Conservation (phyloP, 441 rosid species). For the Populus trichocarpa region DNA sequence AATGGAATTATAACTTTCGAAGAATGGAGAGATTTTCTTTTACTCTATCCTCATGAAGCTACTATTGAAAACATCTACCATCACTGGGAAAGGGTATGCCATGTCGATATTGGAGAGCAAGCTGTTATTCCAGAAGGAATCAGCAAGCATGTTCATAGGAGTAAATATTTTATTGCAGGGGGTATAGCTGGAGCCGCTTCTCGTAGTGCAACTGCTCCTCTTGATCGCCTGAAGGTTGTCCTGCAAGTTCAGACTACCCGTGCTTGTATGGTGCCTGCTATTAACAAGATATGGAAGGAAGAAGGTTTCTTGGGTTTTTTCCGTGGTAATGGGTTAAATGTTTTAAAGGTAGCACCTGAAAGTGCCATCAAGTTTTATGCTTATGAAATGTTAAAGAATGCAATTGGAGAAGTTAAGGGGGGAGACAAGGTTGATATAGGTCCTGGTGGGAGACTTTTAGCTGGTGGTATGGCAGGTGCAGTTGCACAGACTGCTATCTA, state of each 20-base stretch:
- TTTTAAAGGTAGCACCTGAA: slow-evolving; percentile 95
- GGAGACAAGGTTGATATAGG: slow-evolving; percentile 58
- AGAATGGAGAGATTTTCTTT: slow-evolving; percentile 98
- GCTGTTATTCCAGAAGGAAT: slow-evolving; percentile 95
- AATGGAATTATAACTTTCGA: slow-evolving; percentile 92
- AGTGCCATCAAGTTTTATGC: slow-evolving; percentile 88
- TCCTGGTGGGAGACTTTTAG: slow-evolving; percentile 67
- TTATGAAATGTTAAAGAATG: slow-evolving; percentile 63
- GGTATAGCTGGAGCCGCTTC: slow-evolving; percentile 97
- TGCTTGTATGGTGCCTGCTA: slow-evolving; percentile 53
- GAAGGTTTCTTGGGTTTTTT: slow-evolving; percentile 75
- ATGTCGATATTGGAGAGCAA: slow-evolving; percentile 93
- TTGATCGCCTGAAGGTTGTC: slow-evolving; percentile 80
- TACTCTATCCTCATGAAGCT: slow-evolving; percentile 89
- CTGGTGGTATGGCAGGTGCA: slow-evolving; percentile 94
- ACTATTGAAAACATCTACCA: slow-evolving; percentile 85
- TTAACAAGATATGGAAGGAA: slow-evolving; percentile 72
- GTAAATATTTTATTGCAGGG: slow-evolving; percentile 78
- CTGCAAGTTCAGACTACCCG: slow-evolving; percentile 83
- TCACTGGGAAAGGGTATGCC: slow-evolving; percentile 88
- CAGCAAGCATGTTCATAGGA: slow-evolving; percentile 73
- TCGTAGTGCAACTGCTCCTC: slow-evolving; percentile 96
- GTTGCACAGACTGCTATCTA: slow-evolving; percentile 85
- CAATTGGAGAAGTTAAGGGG: slow-evolving; percentile 15
- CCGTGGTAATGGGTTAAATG: slow-evolving; percentile 91